Conservation (phyloP, 257 asterid genomes). For the Nicotiana knightiana region DNA sequence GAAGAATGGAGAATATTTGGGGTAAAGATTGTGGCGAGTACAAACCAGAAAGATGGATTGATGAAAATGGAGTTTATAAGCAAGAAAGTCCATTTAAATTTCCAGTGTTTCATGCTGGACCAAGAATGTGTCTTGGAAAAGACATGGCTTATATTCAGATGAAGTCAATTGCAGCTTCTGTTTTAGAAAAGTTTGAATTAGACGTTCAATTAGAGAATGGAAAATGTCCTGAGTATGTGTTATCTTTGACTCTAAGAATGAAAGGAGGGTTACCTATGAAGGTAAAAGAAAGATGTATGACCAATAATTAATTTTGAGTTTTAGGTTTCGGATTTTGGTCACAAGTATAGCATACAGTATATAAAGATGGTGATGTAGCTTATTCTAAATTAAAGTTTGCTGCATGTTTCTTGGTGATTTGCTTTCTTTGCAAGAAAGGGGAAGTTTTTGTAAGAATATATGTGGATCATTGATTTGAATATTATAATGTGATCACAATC, state of each 20-base stretch:
- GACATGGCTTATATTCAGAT: slow-evolving; percentile 94
- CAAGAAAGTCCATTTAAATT: slow-evolving; percentile 58
- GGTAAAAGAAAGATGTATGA: slow-evolving; percentile 41
- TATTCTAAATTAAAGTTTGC: too few relatives aligned
- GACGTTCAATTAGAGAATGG: slow-evolving; percentile 49
- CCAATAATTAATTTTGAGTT: neutral
- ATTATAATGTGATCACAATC: too few relatives aligned
- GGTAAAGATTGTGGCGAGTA: slow-evolving; percentile 71
- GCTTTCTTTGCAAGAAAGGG: neutral
- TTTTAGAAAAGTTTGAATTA: slow-evolving; percentile 57
- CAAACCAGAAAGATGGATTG: slow-evolving; percentile 90
- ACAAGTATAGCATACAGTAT: neutral
- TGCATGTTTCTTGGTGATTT: neutral
- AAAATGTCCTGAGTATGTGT: slow-evolving; percentile 45
- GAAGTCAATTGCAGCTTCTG: slow-evolving; percentile 75
- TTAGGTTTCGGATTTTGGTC: neutral
- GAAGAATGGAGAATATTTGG: slow-evolving; percentile 81
- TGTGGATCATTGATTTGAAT: too few relatives aligned
- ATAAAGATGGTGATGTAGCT: neutral
- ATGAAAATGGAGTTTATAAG: slow-evolving; percentile 57
- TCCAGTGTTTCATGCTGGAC: slow-evolving; percentile 86
- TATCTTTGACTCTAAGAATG: slow-evolving; percentile 76
- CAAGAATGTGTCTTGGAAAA: slow-evolving; percentile 81
- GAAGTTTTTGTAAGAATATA: neutral
- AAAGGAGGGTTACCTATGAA: slow-evolving; percentile 67